Evolutionary conservation across 148 eudicot species (phyloP).

Genomic region (Chenopodium berlandieri): DNA sequence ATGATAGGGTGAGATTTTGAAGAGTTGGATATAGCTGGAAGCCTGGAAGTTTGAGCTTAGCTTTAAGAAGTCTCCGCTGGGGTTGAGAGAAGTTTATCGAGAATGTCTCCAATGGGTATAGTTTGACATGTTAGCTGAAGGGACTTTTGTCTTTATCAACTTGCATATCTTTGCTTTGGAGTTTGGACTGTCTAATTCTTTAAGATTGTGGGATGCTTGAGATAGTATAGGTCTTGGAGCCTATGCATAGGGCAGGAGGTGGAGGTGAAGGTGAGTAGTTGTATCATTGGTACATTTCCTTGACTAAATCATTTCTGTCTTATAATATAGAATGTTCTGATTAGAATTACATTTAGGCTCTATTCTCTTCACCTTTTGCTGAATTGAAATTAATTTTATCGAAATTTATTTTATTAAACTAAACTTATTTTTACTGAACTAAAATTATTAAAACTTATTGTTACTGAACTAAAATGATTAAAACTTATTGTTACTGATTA

Average conservation of each 20-base stretch:
- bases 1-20: neutral
- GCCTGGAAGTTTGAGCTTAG: neutral
- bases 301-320: neutral
- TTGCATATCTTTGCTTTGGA: neutral
- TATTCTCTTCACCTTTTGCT: too few species aligned
- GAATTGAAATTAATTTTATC: too few species aligned
- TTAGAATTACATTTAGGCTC: too few species aligned
- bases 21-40: neutral
- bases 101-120: neutral
- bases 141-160: neutral
- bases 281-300: neutral
- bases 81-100: neutral
- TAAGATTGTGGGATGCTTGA: neutral
- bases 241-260: neutral
- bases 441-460: too few species aligned
- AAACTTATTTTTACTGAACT: too few species aligned
- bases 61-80: neutral
- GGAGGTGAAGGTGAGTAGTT: too few species aligned
- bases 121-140: neutral
- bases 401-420: too few species aligned
- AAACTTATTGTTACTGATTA: too few species aligned
- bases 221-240: neutral
- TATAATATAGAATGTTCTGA: too few species aligned
- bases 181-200: neutral
- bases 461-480: too few species aligned